A percentile compares a stretch with the other conserved stretches of the same genome.
These are phyloP conservation scores for Nyctanthes arbortristis DNA, from an alignment of 257 asterid species.

Conservation along the genomic window DNA sequence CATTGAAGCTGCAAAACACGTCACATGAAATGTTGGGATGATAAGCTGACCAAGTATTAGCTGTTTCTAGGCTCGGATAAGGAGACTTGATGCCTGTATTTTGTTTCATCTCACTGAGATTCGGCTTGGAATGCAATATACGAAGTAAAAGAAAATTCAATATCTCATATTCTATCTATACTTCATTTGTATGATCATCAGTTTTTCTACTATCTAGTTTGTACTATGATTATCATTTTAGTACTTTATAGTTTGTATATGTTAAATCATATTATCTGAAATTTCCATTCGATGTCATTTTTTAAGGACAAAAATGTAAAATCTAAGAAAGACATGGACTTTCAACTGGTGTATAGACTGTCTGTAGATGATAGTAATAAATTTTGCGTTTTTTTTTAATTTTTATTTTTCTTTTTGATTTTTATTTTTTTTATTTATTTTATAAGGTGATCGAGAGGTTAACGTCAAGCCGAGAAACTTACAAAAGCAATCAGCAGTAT, in stretches of 20 bases:
- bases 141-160: background rate
- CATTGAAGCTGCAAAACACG: background rate
- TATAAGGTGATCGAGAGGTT: constrained; percentile 71
- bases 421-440: background rate
- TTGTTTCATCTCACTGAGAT: background rate
- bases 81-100: background rate
- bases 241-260: background rate
- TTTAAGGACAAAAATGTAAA: background rate
- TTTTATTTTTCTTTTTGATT: background rate
- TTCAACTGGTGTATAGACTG: background rate
- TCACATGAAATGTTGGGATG: background rate
- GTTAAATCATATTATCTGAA: background rate
- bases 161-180: background rate
- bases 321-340: background rate
- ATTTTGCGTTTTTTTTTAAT: background rate
- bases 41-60: background rate
- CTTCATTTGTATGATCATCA: background rate
- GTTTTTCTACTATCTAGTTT: too few species aligned
- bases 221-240: background rate
- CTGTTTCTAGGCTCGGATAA: background rate
- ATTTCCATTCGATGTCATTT: background rate
- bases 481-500: constrained; percentile 64
- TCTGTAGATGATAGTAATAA: background rate
- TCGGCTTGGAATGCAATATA: background rate
- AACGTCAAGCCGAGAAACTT: constrained; percentile 43